phyloP scores from a whole-genome alignment of 495 filamentous ascomycete species.

The Penicillium verhagenii region DNA sequence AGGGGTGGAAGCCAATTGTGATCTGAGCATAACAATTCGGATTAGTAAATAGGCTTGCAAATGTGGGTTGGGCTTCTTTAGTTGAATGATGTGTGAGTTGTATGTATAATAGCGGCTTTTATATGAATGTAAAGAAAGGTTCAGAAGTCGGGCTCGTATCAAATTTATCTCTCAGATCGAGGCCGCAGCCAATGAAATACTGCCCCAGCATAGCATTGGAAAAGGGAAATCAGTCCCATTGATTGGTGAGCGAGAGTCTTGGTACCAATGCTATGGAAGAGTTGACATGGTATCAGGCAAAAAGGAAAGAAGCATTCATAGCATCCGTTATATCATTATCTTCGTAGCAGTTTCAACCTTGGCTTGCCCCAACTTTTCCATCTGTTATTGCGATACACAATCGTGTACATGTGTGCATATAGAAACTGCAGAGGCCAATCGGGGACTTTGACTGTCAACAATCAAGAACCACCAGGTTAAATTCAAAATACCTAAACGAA shows the following conservation, averaged over 20 bases:
- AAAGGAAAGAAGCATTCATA: conserved; percentile 1
- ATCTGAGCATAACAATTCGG: not conserved
- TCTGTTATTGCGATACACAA: not conserved
- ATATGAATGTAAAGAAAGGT: not conserved
- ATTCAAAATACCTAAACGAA: not conserved
- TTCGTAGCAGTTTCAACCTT: conserved; percentile 2
- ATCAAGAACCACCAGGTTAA: not conserved
- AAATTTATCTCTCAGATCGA: not conserved
- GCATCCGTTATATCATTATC: conserved; percentile 14
- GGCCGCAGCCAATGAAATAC: not conserved
- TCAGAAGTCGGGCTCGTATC: not conserved
- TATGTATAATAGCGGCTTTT: not conserved
- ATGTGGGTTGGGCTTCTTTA: too few relatives aligned
- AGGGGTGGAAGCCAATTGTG: conserved; percentile 3
- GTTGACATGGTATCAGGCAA: conserved; percentile 3
- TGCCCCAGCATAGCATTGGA: not conserved
- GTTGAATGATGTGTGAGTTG: not conserved
- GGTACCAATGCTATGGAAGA: not conserved
- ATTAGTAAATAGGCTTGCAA: too few relatives aligned
- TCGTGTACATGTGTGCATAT: not conserved
- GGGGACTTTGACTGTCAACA: not conserved
- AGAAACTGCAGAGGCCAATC: not conserved
- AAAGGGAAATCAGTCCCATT: not conserved
- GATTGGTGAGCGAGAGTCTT: not conserved
- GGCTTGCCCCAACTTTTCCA: not conserved